Percentiles rank a stretch among this genome's conserved stretches.
phyloP scores from a whole-genome alignment of 169 alveolate genomes.

The Haemoproteus tartakovskyi region DNA sequence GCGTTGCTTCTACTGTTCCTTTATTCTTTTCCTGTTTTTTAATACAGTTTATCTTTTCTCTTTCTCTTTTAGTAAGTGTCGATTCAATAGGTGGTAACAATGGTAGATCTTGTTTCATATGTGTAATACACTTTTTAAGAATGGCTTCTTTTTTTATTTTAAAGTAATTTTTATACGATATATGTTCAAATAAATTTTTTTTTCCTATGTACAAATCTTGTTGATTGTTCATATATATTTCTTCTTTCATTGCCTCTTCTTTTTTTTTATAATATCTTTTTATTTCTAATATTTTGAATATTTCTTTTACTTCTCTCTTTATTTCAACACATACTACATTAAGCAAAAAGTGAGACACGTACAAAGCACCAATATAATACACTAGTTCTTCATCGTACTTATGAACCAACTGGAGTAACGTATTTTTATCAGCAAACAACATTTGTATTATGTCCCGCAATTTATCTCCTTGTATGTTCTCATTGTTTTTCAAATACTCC shows the following conservation, averaged over 20 bases:
- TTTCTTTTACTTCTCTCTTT: constrained; percentile 40
- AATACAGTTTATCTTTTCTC: too few relatives aligned
- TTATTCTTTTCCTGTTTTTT: too few relatives aligned
- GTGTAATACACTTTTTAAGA: constrained; percentile 2
- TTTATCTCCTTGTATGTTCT: background rate
- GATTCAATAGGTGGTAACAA: too few relatives aligned
- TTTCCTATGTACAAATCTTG: constrained; percentile 32
- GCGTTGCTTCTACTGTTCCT: too few relatives aligned
- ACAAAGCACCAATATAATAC: constrained; percentile 10
- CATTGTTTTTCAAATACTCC: background rate
- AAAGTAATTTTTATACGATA: constrained; percentile 1
- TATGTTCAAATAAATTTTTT: constrained; percentile 13
- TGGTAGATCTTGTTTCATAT: constrained; percentile 12
- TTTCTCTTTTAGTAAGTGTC: too few relatives aligned
- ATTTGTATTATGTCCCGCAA: background rate
- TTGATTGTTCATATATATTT: constrained; percentile 28
- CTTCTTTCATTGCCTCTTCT: constrained; percentile 6
- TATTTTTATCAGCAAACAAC: constrained; percentile 8
- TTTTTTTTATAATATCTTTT: constrained; percentile 5
- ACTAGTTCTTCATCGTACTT: constrained; percentile 20
- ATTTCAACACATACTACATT: constrained; percentile 30
- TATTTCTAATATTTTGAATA: constrained; percentile 18
- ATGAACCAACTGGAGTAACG: background rate
- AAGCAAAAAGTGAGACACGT: constrained; percentile 48
- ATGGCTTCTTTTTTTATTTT: constrained; percentile 11